Percentiles rank a stretch among this genome's conserved stretches.
phyloP scores from a whole-genome alignment of 352 stramenopile species.

The Globisporangium cylindrosporum region DNA sequence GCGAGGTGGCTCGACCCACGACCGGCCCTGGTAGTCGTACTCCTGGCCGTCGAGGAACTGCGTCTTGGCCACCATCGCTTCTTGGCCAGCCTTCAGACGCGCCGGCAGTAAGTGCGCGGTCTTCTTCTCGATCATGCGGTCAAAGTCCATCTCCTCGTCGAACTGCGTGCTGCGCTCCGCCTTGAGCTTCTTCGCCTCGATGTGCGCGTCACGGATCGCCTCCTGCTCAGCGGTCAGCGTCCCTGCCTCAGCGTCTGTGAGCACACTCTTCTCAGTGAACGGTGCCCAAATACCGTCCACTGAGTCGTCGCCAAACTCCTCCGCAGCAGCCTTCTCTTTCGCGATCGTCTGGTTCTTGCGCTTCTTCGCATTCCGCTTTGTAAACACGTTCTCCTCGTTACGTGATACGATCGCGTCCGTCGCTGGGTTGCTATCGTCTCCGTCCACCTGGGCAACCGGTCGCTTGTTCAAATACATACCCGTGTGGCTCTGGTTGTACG shows the following conservation, averaged over 20 bases:
- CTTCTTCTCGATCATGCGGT: slow-evolving; percentile 88
- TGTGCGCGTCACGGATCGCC: slow-evolving; percentile 42
- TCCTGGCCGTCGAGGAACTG: slow-evolving; percentile 91
- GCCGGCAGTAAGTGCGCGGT: slow-evolving; percentile 67
- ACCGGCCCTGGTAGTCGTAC: slow-evolving; percentile 95
- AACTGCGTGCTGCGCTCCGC: slow-evolving; percentile 39
- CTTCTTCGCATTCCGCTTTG: slow-evolving; percentile 35
- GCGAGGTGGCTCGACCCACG: slow-evolving; percentile 91
- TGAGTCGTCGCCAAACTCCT: slow-evolving; percentile 41
- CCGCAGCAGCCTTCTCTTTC: slow-evolving; percentile 32
- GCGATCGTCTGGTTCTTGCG: slow-evolving; percentile 33
- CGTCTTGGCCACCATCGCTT: slow-evolving; percentile 55
- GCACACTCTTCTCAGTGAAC: slow-evolving; percentile 42
- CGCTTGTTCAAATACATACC: slow-evolving; percentile 21
- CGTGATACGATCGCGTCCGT: slow-evolving; percentile 25
- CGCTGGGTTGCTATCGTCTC: neutral
- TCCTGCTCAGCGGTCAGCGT: slow-evolving; percentile 57
- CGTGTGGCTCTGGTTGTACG: slow-evolving; percentile 54
- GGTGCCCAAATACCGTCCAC: slow-evolving; percentile 66
- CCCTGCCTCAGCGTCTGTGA: slow-evolving; percentile 49
- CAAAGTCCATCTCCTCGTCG: slow-evolving; percentile 84
- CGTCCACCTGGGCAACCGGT: neutral
- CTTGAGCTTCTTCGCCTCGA: slow-evolving; percentile 60
- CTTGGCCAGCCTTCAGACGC: slow-evolving; percentile 60
- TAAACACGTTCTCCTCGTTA: slow-evolving; percentile 37